Evolutionary conservation across 2,329 filamentous ascomycete genomes (phyloP), one percentile per base, ranked within the genome.

Genomic region (Fusarium nematophilum): DNA sequence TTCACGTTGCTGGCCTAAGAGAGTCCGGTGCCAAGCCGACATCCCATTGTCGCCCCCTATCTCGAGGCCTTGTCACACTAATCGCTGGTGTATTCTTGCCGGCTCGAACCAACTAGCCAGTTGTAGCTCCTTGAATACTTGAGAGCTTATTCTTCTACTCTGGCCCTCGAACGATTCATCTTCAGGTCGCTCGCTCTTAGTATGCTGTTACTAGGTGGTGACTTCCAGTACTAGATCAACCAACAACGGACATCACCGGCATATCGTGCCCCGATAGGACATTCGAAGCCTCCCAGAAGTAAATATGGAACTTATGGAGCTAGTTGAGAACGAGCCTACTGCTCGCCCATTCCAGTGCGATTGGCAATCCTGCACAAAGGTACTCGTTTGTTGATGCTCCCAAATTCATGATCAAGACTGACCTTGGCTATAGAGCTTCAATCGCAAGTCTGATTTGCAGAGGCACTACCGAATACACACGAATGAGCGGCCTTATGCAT

Each of bases 401-500:
- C 11, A 17, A 39, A 15, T 30, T 21, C 37, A 25, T 13, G 5
- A 3, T 31, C 21, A 39, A 18, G 21, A 25, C 60, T 68, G 25
- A 66, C 62, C 15, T 42, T 30, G 29, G 45, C 29, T 42, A 1
- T 64, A 90, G 88, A 88, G 85, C 75, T 90, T 90, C 78, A 90
- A 90, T 74, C 82, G 88, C 68, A 90, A 90, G 73, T 90, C 88
- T 14, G 88, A 90, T 67, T 77, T 90, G 57, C 86, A 89, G 69
- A 82, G 88, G 70, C 88, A 90, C 69, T 88, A 88, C 69, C 83
- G 88, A 59, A 90, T 90, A 69, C 88, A 90, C 74, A 90, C 88
- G 48, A 90, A 90, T 69, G 87, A 90, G 73, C 79, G 87, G 15
- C 88, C 88, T 9, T 90, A 89, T 71, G 79, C 81, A 25, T 90